Percentiles rank a stretch among this genome's conserved stretches.
Conservation (phyloP, 495 filamentous ascomycete genomes). For the Lasiosphaeria hispida region DNA sequence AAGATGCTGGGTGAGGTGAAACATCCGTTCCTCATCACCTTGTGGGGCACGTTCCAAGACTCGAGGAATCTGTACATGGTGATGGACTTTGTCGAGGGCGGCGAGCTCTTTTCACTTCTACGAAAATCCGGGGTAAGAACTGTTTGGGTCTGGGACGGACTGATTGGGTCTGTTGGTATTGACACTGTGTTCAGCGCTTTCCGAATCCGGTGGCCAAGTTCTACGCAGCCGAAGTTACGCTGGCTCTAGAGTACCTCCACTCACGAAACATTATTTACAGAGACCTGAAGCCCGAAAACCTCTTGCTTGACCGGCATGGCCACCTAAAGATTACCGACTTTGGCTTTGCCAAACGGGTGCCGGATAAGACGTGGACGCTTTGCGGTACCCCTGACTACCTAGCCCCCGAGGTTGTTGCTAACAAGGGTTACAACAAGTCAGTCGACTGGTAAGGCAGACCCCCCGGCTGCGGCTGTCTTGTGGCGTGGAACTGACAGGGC, state of each 20-base stretch:
- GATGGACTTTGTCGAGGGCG: slow-evolving; percentile 99
- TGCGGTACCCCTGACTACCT: slow-evolving; percentile 99
- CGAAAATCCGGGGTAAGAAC: slow-evolving; percentile 89
- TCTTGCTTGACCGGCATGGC: slow-evolving; percentile 91
- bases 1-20: slow-evolving; percentile 92
- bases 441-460: slow-evolving; percentile 81
- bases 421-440: slow-evolving; percentile 98
- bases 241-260: slow-evolving; percentile 96
- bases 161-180: neutral
- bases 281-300: slow-evolving; percentile 94
- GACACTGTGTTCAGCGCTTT: slow-evolving; percentile 68
- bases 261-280: slow-evolving; percentile 93
- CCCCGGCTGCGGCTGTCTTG: neutral
- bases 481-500: neutral
- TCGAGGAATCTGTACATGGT: slow-evolving; percentile 97
- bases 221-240: slow-evolving; percentile 94
- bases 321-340: slow-evolving; percentile 99
- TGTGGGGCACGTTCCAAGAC: slow-evolving; percentile 99
- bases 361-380: slow-evolving; percentile 98
- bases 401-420: slow-evolving; percentile 92
- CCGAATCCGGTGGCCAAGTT: slow-evolving; percentile 99
- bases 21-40: slow-evolving; percentile 93
- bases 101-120: slow-evolving; percentile 91
- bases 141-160: neutral
- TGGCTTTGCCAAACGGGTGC: slow-evolving; percentile 96